phyloP scores from a whole-genome alignment of 495 filamentous ascomycete species.

The Astrothelium macrocarpum region DNA sequence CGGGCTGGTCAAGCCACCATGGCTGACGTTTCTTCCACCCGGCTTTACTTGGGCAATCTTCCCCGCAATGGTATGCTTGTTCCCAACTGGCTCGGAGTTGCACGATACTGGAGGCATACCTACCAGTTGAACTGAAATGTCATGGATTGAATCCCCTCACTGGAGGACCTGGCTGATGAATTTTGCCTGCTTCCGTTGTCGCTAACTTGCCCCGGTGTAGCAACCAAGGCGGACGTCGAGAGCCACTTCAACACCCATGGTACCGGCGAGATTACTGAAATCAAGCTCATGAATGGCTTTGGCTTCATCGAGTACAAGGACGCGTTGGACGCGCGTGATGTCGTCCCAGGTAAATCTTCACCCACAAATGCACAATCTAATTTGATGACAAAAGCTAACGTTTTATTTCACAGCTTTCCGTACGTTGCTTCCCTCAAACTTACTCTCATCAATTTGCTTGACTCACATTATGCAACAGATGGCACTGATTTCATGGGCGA shows the following conservation, averaged over 20 bases:
- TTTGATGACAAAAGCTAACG: conserved; percentile 22
- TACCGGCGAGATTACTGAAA: conserved; percentile 92
- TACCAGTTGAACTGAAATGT: conserved; percentile 5
- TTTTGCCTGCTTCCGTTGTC: conserved; percentile 8
- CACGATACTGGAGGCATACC: background rate
- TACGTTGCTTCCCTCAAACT: conserved; percentile 36
- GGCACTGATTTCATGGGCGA: conserved; percentile 97
- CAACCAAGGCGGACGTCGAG: conserved; percentile 93
- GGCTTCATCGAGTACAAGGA: conserved; percentile 99
- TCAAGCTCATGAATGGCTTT: conserved; percentile 99
- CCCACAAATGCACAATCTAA: background rate
- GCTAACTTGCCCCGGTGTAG: conserved; percentile 44
- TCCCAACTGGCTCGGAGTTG: conserved; percentile 19
- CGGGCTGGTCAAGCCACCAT: background rate
- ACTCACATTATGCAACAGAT: conserved; percentile 46
- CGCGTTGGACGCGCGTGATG: conserved; percentile 90
- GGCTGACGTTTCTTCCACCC: conserved; percentile 72
- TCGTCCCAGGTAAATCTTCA: conserved; percentile 77
- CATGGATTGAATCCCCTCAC: conserved; percentile 4
- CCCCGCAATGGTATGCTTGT: conserved; percentile 81
- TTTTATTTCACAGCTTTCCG: conserved; percentile 30
- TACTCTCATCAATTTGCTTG: background rate
- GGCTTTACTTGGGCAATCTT: conserved; percentile 95
- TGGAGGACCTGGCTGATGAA: background rate
- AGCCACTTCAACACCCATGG: conserved; percentile 92